Percentiles rank a stretch among this genome's conserved stretches.
Conservation (phyloP, 805 yeast species). For the Wickerhamomyces canadensis region DNA sequence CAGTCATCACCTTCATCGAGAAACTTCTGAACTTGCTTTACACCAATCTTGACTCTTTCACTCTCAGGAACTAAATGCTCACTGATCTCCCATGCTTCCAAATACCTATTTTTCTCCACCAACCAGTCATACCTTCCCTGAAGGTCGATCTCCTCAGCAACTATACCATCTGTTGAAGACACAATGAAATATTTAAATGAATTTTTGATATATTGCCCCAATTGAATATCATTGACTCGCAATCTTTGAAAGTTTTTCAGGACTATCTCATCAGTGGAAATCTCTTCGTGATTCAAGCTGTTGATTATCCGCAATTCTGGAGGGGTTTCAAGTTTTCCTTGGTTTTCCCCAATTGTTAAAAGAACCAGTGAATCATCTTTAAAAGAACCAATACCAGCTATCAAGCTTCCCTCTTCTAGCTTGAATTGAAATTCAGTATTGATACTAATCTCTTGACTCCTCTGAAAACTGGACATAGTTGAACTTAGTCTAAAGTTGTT, state of each 20-base stretch:
- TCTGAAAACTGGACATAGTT: slow-evolving; percentile 40
- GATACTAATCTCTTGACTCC: slow-evolving; percentile 34
- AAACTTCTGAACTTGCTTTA: slow-evolving; percentile 40
- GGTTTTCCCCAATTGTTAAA: slow-evolving; percentile 44
- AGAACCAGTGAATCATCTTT: slow-evolving; percentile 65
- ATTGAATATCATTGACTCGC: slow-evolving; percentile 76
- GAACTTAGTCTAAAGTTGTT: slow-evolving; percentile 27
- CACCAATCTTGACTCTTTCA: slow-evolving; percentile 56
- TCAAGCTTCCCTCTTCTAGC: slow-evolving; percentile 37
- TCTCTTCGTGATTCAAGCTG: slow-evolving; percentile 60
- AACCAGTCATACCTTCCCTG: slow-evolving; percentile 75
- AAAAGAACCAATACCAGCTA: slow-evolving; percentile 77
- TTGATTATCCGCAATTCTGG: slow-evolving; percentile 77
- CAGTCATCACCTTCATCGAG: slow-evolving; percentile 40
- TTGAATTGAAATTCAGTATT: slow-evolving; percentile 35
- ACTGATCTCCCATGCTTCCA: slow-evolving; percentile 78
- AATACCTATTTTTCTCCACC: slow-evolving; percentile 42
- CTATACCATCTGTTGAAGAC: slow-evolving; percentile 77
- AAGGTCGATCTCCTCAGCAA: slow-evolving; percentile 65
- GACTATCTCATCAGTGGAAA: slow-evolving; percentile 73
- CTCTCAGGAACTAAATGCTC: slow-evolving; percentile 44
- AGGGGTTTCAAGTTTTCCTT: slow-evolving; percentile 28
- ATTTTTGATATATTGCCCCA: slow-evolving; percentile 46
- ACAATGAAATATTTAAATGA: slow-evolving; percentile 54
- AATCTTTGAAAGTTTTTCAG: slow-evolving; percentile 50